These are phyloP conservation scores for Cyberlindnera mycetangii DNA, from an alignment of 805 yeast genomes.

Conservation along the genomic window DNA sequence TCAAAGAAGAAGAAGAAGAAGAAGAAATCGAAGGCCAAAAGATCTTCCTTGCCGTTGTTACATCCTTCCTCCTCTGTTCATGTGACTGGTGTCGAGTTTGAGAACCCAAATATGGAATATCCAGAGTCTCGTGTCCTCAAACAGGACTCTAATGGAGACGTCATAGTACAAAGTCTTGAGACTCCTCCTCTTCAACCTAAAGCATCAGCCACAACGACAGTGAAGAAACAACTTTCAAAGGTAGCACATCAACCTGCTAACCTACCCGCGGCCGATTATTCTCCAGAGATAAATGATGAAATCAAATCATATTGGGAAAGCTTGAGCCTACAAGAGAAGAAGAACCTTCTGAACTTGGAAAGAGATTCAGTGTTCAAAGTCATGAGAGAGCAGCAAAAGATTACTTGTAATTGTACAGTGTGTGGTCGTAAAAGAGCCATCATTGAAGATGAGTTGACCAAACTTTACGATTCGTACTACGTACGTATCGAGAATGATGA, in stretches of 20 bases:
- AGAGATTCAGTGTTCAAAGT: constrained; percentile 65
- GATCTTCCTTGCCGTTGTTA: not conserved
- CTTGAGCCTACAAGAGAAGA: constrained; percentile 56
- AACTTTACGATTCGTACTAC: constrained; percentile 66
- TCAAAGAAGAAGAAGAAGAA: constrained; percentile 31
- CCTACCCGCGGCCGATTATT: constrained; percentile 17
- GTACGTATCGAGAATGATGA: constrained; percentile 31
- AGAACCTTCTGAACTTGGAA: constrained; percentile 60
- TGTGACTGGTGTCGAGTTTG: constrained; percentile 33
- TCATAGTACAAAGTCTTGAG: constrained; percentile 55
- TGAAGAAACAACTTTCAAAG: constrained; percentile 26
- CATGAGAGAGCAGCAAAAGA: constrained; percentile 57
- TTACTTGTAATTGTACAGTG: constrained; percentile 64
- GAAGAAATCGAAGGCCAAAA: constrained; percentile 29
- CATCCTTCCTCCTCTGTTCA: not conserved
- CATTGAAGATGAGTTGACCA: constrained; percentile 73
- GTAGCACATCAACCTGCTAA: constrained; percentile 11
- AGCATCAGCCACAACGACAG: not conserved
- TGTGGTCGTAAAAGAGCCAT: constrained; percentile 75
- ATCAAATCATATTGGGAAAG: constrained; percentile 57
- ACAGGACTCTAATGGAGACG: constrained; percentile 72
- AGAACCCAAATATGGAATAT: constrained; percentile 58
- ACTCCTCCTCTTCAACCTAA: constrained; percentile 15
- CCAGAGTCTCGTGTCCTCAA: constrained; percentile 71
- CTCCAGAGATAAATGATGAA: constrained; percentile 21